These are phyloP conservation scores for Kodamaea sp. DNA, from an alignment of 1,139 yeast genomes.

Conservation along the genomic window DNA sequence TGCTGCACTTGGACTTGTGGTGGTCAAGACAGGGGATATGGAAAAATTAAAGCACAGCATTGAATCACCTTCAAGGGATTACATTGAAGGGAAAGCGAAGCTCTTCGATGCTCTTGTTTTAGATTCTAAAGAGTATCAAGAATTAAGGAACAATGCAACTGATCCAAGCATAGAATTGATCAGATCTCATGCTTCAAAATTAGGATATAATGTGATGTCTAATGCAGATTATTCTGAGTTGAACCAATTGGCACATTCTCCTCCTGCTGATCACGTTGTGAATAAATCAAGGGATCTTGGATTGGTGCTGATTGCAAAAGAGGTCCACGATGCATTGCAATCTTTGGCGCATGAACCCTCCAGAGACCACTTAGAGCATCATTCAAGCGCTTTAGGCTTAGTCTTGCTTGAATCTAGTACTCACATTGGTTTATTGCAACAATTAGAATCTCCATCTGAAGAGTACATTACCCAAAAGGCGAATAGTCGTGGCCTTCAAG, in stretches of 20 bases:
- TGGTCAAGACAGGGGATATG: conserved; percentile 4
- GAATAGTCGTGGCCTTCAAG: conserved; percentile 6
- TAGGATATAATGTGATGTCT: conserved; percentile 17
- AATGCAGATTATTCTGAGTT: conserved; percentile 8
- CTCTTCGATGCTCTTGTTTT: conserved; percentile 19
- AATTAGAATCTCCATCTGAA: conserved; percentile 12
- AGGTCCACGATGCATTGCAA: conserved; percentile 20
- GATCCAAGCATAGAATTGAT: conserved; percentile 13
- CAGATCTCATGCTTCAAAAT: conserved; percentile 9
- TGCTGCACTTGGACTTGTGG: conserved; percentile 1
- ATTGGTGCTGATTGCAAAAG: conserved; percentile 9
- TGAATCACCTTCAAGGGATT: conserved; percentile 21
- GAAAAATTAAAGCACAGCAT: conserved; percentile 11
- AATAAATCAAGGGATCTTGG: conserved; percentile 14
- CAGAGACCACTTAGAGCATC: conserved; percentile 8
- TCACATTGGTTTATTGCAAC: conserved; percentile 15
- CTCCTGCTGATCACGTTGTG: conserved; percentile 26
- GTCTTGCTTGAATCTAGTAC: conserved; percentile 14
- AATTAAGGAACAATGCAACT: conserved; percentile 13
- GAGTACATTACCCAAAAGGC: conserved; percentile 17
- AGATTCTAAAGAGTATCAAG: conserved; percentile 20
- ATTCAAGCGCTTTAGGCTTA: conserved; percentile 11
- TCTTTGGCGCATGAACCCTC: conserved; percentile 13
- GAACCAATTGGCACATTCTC: conserved; percentile 20
- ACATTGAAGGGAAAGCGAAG: conserved; percentile 20